A percentile compares a stretch with the other conserved stretches of the same genome.
Evolutionary conservation across 345 rosid species (phyloP).

Genomic region (Eucalyptus cladocalyx): DNA sequence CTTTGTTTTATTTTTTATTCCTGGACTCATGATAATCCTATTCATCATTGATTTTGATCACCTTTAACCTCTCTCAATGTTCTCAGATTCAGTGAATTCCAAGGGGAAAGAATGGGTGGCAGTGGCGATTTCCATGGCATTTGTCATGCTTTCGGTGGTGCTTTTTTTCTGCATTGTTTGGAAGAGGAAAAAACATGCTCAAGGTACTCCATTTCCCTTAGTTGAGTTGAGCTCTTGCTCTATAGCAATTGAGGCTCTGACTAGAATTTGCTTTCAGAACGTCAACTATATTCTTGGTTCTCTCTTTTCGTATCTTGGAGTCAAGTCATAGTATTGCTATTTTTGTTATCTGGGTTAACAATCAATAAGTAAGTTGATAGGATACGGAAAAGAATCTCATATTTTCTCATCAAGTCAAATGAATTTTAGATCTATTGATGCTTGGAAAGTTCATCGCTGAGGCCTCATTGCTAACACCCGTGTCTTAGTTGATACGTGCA

Average conservation of each 20-base stretch:
- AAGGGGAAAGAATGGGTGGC: neutral
- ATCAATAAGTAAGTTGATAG: neutral
- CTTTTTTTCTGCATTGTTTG: neutral
- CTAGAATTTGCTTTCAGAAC: neutral
- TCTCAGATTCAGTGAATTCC: neutral
- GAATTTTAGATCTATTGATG: neutral
- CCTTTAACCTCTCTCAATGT: neutral
- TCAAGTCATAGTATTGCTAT: neutral
- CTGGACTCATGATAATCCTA: neutral
- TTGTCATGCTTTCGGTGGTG: neutral
- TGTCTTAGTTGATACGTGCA: neutral
- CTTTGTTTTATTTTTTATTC: neutral
- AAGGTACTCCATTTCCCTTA: neutral
- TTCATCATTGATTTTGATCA: neutral
- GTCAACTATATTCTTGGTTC: neutral
- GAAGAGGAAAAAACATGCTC: neutral
- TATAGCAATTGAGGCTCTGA: neutral
- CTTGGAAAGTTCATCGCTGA: neutral
- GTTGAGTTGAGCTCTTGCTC: neutral
- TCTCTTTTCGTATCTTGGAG: neutral
- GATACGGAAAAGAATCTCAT: neutral
- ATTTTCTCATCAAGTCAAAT: neutral
- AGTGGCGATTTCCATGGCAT: neutral
- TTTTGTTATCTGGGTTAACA: neutral
- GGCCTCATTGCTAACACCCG: neutral